Evolutionary conservation across 2,329 filamentous ascomycete genomes (phyloP).

Genomic region (Penicillium thymicola): DNA sequence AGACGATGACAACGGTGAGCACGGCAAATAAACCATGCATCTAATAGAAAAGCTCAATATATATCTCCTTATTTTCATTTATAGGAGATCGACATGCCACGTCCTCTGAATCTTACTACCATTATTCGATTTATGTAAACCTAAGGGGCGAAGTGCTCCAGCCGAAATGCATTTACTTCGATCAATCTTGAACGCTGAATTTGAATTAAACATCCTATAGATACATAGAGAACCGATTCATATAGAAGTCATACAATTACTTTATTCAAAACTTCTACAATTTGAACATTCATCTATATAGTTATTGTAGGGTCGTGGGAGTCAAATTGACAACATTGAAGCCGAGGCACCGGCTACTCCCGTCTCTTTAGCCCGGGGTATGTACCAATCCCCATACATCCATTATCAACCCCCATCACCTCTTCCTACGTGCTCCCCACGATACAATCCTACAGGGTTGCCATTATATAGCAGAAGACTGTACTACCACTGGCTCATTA

Average conservation of each 20-base stretch:
- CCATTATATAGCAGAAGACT: not conserved
- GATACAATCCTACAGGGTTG: not conserved
- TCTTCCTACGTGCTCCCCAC: not conserved
- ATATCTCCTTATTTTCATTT: not conserved
- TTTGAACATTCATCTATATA: not conserved
- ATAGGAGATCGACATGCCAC: not conserved
- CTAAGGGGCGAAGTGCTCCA: not conserved
- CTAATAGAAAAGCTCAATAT: not conserved
- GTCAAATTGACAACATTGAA: not conserved
- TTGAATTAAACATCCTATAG: not conserved
- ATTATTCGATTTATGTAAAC: not conserved
- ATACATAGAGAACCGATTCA: not conserved
- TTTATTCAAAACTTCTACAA: not conserved
- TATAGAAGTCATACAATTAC: not conserved
- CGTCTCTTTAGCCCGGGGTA: slow-evolving; percentile 7
- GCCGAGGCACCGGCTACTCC: slow-evolving; percentile 19
- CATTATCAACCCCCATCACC: not conserved
- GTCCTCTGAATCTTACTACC: not conserved
- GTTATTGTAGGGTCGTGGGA: not conserved
- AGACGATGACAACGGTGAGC: not conserved
- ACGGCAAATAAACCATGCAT: not conserved
- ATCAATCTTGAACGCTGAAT: not conserved
- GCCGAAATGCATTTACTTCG: not conserved
- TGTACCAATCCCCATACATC: not conserved
- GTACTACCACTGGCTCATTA: not conserved